Base-by-base conservation (phyloP, 768 basidiomycete genomes). In the Kwoniella dejecticola region DNA sequence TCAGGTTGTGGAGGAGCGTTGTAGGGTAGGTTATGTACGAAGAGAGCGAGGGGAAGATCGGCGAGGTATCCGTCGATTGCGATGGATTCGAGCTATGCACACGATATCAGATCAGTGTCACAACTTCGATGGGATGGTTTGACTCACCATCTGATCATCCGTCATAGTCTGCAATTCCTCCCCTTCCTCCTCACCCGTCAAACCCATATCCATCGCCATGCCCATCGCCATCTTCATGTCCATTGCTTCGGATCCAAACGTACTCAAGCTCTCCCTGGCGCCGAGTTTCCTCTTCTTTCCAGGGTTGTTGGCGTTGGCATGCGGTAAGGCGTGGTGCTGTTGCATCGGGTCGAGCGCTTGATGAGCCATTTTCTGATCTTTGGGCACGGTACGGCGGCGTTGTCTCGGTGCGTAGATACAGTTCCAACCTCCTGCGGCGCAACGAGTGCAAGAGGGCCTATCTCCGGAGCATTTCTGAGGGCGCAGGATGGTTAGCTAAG, bases 361-460 rank as follows among this genome's bases (percentile, higher is more conserved):
- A n/a, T 52, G 56, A 2, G 53, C 31, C 21, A 42, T 52, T 24
- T 64, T 69, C 21, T 68, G 64, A 40, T 72, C 66, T 58, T 71
- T 74, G 19, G 73, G 73, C 8, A 72, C 71, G 12, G 71, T 76
- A 2, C 74, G 71, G 7, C 74, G 62, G 10, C 74, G 69, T 62
- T 76, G 74, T 6, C 74, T 71, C n/a, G 74, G 74, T 0, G 74
- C 74, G 48, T 76, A 76, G 40, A 62, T 57, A 52, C 74, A 76
- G 45, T 63, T 57, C 74, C 74, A 76, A 21, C 69, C 69, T 17
- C 74, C 74, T 19, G 69, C 69, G 7, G 65, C 61, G 42, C 74
- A 76, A 3, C 74, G 67, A 3, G 71, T 69, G 46, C 74, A 76
- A 13, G 69, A 68, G 6, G 74, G 74, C 17, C 74, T 54, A 24